These are phyloP conservation scores for Acanthamoeba quina DNA, from an alignment of 208 protist species.

Conservation along the genomic window DNA sequence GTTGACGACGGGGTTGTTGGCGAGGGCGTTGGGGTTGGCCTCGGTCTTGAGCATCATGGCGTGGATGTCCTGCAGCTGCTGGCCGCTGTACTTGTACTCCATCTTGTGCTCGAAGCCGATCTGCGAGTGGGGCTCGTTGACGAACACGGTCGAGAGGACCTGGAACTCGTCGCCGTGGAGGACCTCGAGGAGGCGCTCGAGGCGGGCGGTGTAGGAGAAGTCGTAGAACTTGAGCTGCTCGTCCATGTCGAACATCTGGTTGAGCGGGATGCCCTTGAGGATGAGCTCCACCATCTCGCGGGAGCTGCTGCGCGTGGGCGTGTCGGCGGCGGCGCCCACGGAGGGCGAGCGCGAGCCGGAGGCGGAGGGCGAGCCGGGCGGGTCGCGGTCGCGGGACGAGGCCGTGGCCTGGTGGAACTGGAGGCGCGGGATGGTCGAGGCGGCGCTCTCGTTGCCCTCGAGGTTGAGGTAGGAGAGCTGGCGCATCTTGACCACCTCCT, in stretches of 20 bases:
- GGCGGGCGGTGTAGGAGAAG: background rate
- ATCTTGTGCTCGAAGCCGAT: slow-evolving; percentile 19
- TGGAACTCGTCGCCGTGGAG: background rate
- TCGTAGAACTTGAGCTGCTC: slow-evolving; percentile 37
- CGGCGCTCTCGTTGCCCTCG: background rate
- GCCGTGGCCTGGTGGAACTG: background rate
- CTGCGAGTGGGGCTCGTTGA: background rate
- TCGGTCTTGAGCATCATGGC: slow-evolving; percentile 22
- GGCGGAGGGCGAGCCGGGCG: background rate
- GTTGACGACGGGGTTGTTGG: slow-evolving; percentile 6
- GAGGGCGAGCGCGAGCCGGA: background rate
- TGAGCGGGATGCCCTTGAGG: background rate
- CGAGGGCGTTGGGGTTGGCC: background rate
- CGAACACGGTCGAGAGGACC: background rate
- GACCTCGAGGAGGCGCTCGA: background rate
- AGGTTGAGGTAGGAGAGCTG: slow-evolving; percentile 24
- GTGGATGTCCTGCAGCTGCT: slow-evolving; percentile 34
- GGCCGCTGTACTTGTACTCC: slow-evolving; percentile 19
- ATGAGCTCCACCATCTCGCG: slow-evolving; percentile 1
- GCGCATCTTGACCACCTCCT: background rate
- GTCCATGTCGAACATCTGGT: slow-evolving; percentile 13
- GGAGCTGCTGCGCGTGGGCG: background rate
- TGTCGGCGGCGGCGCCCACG: background rate
- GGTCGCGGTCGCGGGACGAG: background rate
- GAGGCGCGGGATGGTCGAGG: background rate